Conservation (phyloP, 1,284 basidiomycete genomes). For the Fomitopsis pinicola region DNA sequence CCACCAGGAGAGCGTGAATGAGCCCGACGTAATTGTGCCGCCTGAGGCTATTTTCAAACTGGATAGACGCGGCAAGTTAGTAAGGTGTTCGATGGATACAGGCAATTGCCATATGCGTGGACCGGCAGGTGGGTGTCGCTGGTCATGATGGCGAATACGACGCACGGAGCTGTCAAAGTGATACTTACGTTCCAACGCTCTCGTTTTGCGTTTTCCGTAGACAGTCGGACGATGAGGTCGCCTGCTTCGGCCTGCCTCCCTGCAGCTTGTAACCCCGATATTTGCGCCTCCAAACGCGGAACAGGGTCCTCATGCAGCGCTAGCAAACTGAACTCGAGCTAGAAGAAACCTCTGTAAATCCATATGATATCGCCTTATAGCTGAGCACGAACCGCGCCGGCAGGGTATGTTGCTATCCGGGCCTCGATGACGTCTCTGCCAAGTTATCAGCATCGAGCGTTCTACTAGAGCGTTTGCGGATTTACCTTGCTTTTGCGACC, state of each 20-base stretch:
- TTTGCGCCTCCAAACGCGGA: slow-evolving; percentile 56
- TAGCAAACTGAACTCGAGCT: slow-evolving; percentile 91
- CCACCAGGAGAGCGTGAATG: slow-evolving; percentile 63
- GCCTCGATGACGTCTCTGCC: slow-evolving; percentile 75
- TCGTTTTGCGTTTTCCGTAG: slow-evolving; percentile 76
- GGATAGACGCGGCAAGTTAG: background rate
- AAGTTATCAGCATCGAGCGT: background rate
- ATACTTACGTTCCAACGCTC: slow-evolving; percentile 74
- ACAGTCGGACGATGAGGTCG: slow-evolving; percentile 57
- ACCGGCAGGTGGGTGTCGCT: too few relatives aligned
- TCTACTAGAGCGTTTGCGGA: background rate
- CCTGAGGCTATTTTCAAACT: slow-evolving; percentile 82
- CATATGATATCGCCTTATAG: background rate
- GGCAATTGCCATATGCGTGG: background rate
- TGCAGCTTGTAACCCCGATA: slow-evolving; percentile 42
- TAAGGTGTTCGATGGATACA: background rate
- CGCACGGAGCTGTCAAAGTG: too few relatives aligned
- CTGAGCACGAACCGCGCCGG: slow-evolving; percentile 62
- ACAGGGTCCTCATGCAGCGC: slow-evolving; percentile 80
- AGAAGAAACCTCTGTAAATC: background rate
- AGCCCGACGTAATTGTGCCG: slow-evolving; percentile 82
- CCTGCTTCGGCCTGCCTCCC: slow-evolving; percentile 43
- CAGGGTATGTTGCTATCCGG: slow-evolving; percentile 84
- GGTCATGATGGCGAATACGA: too few relatives aligned
- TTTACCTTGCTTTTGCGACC: slow-evolving; percentile 72